Evolutionary conservation across 2,329 filamentous ascomycete species (phyloP), one percentile per base, ranked within the genome.

Genomic region (Penicillium sclerotigenum): DNA sequence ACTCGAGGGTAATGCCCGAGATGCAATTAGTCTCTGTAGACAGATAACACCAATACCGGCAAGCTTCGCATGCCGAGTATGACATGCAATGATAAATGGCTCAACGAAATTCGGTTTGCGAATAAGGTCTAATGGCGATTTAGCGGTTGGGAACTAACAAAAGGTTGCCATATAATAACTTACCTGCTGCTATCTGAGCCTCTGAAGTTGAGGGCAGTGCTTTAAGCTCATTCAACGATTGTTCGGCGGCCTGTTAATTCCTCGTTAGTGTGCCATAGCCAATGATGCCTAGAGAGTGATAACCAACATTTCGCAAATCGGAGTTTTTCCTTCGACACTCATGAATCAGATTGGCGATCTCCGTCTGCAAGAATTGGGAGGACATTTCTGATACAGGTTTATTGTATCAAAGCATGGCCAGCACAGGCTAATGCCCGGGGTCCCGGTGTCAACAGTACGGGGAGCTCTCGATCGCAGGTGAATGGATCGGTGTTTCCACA

Each of bases 281-380:
- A 48, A 41, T 41, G 54, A 49, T 61, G 36, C 34, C 20, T 59
- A 33, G 42, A 54, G 50, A 28, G 52, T 45, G 40, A 58, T 40
- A 62, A 65, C 64, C 20, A 55, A 74, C 82, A 82, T 89, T 89
- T 79, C 89, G 86, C 51, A 99, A 81, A 68, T 97, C 94, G 65
- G 88, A 85, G 74, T 97, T 88, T 77, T 96, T 97, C 68, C 93
- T 85, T 77, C 96, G 97, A 72, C 92, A 94, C 79, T 99, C 94
- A 75, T 95, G 90, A 68, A 96, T 88, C 73, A 97, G 85, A 77
- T 90, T 95, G 69, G 88, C 85, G 73, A 97, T 84, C 83, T 97
- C 92, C 56, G 89, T 87, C 70, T 87, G 86, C 68, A 97, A 83
- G 69, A 96, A 87, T 83, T 95, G 90, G 68, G 91, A 88, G 74